Conservation (phyloP, 1,139 yeast species). For the Taphrina confusa region DNA sequence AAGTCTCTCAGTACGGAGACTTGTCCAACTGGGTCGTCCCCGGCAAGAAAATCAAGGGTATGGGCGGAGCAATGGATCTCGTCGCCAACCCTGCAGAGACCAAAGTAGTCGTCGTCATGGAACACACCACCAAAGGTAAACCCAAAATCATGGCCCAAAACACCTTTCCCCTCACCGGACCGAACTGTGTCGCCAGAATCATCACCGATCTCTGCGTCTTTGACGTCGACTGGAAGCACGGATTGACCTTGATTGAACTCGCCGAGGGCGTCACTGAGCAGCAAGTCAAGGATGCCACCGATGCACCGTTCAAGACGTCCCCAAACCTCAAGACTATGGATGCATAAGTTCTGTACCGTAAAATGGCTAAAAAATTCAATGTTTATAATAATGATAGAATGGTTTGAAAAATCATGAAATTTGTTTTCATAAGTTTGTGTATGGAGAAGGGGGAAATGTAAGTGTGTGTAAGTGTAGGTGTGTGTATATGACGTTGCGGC, state of each 20-base stretch:
- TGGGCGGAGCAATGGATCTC: slow-evolving; percentile 62
- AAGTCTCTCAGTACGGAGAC: slow-evolving; percentile 54
- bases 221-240: slow-evolving; percentile 50
- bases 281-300: slow-evolving; percentile 51
- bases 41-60: slow-evolving; percentile 53
- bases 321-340: slow-evolving; percentile 43
- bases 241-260: slow-evolving; percentile 51
- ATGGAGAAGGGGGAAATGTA: no score
- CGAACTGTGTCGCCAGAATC: slow-evolving; percentile 52
- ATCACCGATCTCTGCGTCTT: slow-evolving; percentile 57
- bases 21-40: slow-evolving; percentile 59
- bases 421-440: no score
- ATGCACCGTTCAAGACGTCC: slow-evolving; percentile 50
- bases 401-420: no score
- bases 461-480: no score
- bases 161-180: slow-evolving; percentile 54
- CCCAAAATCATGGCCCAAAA: slow-evolving; percentile 54
- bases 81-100: slow-evolving; percentile 55
- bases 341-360: background rate
- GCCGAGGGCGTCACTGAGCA: slow-evolving; percentile 51
- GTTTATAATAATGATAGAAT: no score
- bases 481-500: no score
- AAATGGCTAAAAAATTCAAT: no score
- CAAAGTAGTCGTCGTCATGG: slow-evolving; percentile 55
- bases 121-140: slow-evolving; percentile 55